Evolutionary conservation across 73 alveolate genomes (phyloP).

Genomic region (Paramecium tetraurelia): DNA sequence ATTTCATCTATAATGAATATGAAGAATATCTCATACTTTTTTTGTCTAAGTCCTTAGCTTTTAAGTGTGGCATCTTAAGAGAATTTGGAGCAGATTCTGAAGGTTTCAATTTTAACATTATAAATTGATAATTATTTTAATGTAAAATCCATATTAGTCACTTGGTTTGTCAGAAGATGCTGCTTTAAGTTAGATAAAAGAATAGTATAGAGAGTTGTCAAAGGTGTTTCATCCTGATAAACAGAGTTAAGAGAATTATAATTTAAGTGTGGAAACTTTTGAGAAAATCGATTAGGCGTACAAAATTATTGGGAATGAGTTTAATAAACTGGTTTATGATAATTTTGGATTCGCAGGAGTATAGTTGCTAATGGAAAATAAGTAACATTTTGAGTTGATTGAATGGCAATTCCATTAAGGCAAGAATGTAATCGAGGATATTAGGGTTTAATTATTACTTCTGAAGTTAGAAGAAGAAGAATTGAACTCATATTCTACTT

Average conservation of each 20-base stretch:
- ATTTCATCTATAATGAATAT: not conserved
- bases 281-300: conserved; percentile 30
- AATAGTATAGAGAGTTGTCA: not conserved
- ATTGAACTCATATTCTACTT: not conserved
- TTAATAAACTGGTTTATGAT: conserved; percentile 19
- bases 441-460: not conserved
- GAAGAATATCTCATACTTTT: not conserved
- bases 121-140: not conserved
- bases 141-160: not conserved
- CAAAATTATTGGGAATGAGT: not conserved
- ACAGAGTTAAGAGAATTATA: not conserved
- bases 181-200: not conserved
- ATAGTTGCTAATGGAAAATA: not conserved
- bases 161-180: not conserved
- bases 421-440: not conserved
- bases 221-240: conserved; percentile 48
- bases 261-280: conserved; percentile 9
- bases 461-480: not conserved
- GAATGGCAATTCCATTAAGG: not conserved
- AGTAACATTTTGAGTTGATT: not conserved
- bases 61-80: not conserved
- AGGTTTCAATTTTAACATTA: not conserved
- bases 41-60: not conserved
- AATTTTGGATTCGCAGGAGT: conserved; percentile 16
- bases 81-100: conserved; percentile 13